Conservation (phyloP, 176 grass and related monocot species). For the Poa pratensis region DNA sequence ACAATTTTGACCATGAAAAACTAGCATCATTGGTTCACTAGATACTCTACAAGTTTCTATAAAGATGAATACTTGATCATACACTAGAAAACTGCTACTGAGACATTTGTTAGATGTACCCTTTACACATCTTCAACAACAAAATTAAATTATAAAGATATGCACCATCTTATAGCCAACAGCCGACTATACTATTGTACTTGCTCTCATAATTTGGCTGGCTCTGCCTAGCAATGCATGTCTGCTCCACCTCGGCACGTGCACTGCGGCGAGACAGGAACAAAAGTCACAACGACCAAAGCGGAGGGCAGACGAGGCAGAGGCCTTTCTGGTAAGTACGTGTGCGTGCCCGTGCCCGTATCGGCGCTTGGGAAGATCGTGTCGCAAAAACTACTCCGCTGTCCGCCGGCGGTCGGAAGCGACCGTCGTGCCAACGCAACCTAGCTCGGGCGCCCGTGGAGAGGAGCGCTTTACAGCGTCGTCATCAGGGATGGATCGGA, state of each 20-base stretch:
- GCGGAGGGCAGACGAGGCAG: background rate
- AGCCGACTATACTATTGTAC: too few species aligned
- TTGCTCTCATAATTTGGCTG: constrained; percentile 9
- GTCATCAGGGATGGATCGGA: background rate
- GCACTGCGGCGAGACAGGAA: background rate
- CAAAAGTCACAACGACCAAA: background rate
- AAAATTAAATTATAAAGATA: too few species aligned
- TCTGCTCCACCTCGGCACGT: constrained; percentile 14
- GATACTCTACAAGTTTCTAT: too few species aligned
- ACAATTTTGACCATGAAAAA: too few species aligned
- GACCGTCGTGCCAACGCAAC: background rate
- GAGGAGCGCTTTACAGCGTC: constrained; percentile 15
- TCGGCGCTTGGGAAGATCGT: constrained; percentile 5
- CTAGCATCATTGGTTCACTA: too few species aligned
- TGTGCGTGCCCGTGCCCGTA: background rate
- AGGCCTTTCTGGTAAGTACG: background rate
- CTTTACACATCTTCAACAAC: too few species aligned
- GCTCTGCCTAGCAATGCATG: background rate
- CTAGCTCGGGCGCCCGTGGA: background rate
- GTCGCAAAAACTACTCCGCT: constrained; percentile 24
- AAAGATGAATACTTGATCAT: too few species aligned
- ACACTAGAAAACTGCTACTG: too few species aligned
- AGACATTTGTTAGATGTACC: too few species aligned
- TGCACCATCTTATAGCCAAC: too few species aligned
- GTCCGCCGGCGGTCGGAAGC: background rate